These are phyloP conservation scores for Ascosphaera apis DNA, from an alignment of 2,329 filamentous ascomycete species.

Conservation along the genomic window DNA sequence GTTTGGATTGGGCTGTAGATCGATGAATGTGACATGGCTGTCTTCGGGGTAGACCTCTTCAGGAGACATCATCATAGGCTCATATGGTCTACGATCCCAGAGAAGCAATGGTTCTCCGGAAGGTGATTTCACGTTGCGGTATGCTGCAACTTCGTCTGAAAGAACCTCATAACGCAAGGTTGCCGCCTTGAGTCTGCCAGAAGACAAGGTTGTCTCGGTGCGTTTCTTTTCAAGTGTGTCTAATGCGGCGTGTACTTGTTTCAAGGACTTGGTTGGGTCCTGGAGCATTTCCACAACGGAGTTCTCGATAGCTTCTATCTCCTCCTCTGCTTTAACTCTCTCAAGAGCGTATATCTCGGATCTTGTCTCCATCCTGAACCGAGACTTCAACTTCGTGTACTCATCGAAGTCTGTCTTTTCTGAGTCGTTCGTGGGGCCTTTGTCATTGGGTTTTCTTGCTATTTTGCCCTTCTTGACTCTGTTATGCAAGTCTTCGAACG, in stretches of 20 bases:
- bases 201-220: neutral
- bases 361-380: neutral
- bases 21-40: constrained; percentile 10
- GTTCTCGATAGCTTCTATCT: neutral
- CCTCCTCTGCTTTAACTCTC: neutral
- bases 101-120: constrained; percentile 27
- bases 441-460: neutral
- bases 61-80: constrained; percentile 36
- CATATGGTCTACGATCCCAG: constrained; percentile 49
- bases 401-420: neutral
- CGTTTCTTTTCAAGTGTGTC: neutral
- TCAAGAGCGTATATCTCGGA: neutral
- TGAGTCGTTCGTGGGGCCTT: constrained; percentile 1
- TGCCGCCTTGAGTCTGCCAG: neutral
- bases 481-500: constrained; percentile 12
- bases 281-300: neutral
- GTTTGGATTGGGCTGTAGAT: constrained; percentile 14
- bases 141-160: neutral
- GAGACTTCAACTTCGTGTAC: neutral
- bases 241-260: neutral
- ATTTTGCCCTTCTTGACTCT: neutral
- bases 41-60: constrained; percentile 44
- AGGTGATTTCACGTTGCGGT: neutral
- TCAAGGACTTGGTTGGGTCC: neutral
- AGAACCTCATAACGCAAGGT: neutral